Base-by-base conservation (phyloP, 2,329 filamentous ascomycete species). In the Davidsoniella neocaledoniae region DNA sequence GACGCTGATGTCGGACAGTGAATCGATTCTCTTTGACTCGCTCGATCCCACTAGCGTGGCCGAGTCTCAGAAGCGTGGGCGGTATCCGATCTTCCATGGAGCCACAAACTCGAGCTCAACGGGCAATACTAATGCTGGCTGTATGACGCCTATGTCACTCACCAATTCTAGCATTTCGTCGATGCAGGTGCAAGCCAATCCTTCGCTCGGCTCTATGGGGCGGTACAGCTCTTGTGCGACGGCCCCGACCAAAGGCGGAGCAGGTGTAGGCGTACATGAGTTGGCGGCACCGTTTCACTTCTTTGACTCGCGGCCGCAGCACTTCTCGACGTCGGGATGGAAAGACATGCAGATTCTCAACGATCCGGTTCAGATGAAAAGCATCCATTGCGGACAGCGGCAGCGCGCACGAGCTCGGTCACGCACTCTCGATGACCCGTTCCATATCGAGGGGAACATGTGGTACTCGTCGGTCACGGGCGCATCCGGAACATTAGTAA, bases 381-480 rank as follows among this genome's bases (percentile, higher is more conserved):
- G 29, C 8, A 10, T 12, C 9, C 29, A 12, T 33, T 9, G 29
- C 29, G 29, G 29, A 33, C 29, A 33, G 9, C 29, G 29, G 29
- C 8, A 33, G 29, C 8, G 29, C 8, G 12, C 29, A 12, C 29
- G 29, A 5, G 29, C 8, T 12, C 29, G 8, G 3, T 33, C 41
- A 23, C 37, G 39, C 48, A 44, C 41, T 17, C 37, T 38, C 16
- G 29, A 42, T n/a, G 40, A 49, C 29, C 41, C 41, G 29, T 45
- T 26, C 43, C 29, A 33, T 33, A 33, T 33, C 29, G 29, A 33
- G 9, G 29, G 29, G 29, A 44, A 49, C 19, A 23, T 23, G 23
- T 49, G 48, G 48, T 49, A 44, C 21, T 49, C 29, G 9, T 49
- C 48, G 37, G 48, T 49, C 12, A 42, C 41, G n/a, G 43, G 29